Percentiles rank a stretch among this genome's conserved stretches.
These are phyloP conservation scores for Zarea fungicola DNA, from an alignment of 2,329 filamentous ascomycete genomes.

Conservation along the genomic window DNA sequence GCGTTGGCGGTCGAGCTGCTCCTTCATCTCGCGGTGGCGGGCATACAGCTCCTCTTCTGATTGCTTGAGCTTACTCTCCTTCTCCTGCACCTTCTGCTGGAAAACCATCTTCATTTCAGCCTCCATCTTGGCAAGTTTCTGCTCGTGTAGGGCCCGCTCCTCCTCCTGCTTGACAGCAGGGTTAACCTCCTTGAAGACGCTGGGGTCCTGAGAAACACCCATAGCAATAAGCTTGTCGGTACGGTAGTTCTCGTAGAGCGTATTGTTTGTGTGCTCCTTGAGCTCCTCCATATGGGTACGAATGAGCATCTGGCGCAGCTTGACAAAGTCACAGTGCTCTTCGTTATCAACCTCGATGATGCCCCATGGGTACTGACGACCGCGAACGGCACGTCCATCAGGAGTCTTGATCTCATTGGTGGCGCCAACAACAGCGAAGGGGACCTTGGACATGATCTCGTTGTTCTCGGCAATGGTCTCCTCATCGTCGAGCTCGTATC, in stretches of 20 bases:
- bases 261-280: slow-evolving; percentile 99
- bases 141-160: slow-evolving; percentile 94
- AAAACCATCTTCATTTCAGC: slow-evolving; percentile 99
- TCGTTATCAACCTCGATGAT: slow-evolving; percentile 99
- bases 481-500: slow-evolving; percentile 97
- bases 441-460: slow-evolving; percentile 99
- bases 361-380: slow-evolving; percentile 96
- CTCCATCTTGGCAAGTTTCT: slow-evolving; percentile 99
- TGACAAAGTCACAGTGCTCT: slow-evolving; percentile 99
- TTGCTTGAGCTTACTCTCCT: slow-evolving; percentile 99
- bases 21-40: slow-evolving; percentile 99
- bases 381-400: slow-evolving; percentile 92
- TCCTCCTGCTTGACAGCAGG: slow-evolving; percentile 99
- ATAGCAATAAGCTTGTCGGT: slow-evolving; percentile 98
- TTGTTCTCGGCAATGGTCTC: slow-evolving; percentile 99
- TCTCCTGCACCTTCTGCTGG: slow-evolving; percentile 99
- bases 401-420: slow-evolving; percentile 88
- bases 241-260: slow-evolving; percentile 98
- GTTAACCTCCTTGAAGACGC: slow-evolving; percentile 99
- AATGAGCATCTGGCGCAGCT: slow-evolving; percentile 99
- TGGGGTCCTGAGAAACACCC: slow-evolving; percentile 97
- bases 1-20: slow-evolving; percentile 93
- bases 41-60: slow-evolving; percentile 98
- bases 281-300: slow-evolving; percentile 99
- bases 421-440: slow-evolving; percentile 95